phyloP scores from a whole-genome alignment of 306 rosid species.

The Aeschynomene evenia region DNA sequence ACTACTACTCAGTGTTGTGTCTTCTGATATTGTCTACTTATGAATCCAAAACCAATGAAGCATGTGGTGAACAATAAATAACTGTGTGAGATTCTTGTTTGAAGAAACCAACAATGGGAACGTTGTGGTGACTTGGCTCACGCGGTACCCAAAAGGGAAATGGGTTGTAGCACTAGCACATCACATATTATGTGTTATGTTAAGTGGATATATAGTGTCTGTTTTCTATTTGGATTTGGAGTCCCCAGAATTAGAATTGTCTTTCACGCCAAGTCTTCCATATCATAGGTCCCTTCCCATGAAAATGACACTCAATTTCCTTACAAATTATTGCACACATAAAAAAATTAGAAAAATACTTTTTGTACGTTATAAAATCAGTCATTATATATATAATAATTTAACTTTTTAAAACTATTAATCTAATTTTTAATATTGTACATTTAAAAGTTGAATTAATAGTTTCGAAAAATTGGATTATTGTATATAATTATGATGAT shows the following conservation, averaged over 20 bases:
- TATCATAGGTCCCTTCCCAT: not conserved
- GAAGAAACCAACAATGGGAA: not conserved
- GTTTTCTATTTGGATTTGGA: slow-evolving; percentile 13
- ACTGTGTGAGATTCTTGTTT: not conserved
- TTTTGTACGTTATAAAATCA: too few species aligned
- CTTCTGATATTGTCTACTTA: not conserved
- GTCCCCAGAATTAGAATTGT: slow-evolving; percentile 3
- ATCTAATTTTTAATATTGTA: too few species aligned
- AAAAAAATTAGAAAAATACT: too few species aligned
- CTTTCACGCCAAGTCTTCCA: slow-evolving; percentile 36
- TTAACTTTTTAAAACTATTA: too few species aligned
- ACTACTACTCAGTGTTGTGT: not conserved
- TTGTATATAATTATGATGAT: too few species aligned
- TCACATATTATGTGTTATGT: not conserved
- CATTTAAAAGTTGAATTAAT: too few species aligned
- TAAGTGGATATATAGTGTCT: too few species aligned
- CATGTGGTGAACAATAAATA: not conserved
- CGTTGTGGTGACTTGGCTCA: too few species aligned
- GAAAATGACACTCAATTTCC: slow-evolving; percentile 22
- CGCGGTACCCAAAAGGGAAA: not conserved
- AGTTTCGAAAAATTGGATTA: too few species aligned
- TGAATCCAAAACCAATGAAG: not conserved
- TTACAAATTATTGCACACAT: too few species aligned
- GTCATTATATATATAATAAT: too few species aligned
- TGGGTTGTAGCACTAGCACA: not conserved